Conservation (phyloP, 495 filamentous ascomycete genomes). For the Penicillium taxi region DNA sequence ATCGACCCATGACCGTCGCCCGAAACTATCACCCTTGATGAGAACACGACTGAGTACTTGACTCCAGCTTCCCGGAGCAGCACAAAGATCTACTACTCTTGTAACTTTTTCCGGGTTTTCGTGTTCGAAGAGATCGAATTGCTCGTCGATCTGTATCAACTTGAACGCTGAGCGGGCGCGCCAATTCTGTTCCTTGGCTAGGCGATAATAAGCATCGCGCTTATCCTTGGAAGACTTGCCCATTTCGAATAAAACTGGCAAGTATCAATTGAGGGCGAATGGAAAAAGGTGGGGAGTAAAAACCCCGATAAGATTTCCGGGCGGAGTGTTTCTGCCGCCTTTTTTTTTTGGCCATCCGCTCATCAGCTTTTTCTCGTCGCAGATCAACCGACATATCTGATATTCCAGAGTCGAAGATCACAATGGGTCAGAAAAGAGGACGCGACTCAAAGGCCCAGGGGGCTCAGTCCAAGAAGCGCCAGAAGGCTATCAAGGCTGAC, state of each 20-base stretch:
- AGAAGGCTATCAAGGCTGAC: constrained; percentile 34
- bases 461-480: constrained; percentile 40
- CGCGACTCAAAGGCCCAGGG: constrained; percentile 32
- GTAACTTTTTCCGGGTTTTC: constrained; percentile 56
- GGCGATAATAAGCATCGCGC: constrained; percentile 92
- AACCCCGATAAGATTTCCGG: constrained; percentile 32
- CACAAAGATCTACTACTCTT: constrained; percentile 93
- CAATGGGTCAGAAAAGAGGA: constrained; percentile 43
- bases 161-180: constrained; percentile 95
- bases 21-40: constrained; percentile 87
- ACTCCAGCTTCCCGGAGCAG: constrained; percentile 92
- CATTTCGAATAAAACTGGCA: constrained; percentile 44
- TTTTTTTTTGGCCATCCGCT: constrained; percentile 23
- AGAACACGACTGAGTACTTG: constrained; percentile 89
- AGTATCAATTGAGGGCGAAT: not conserved
- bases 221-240: constrained; percentile 99
- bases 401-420: constrained; percentile 2
- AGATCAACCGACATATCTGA: constrained; percentile 1
- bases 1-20: constrained; percentile 74
- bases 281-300: constrained; percentile 24
- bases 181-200: constrained; percentile 98
- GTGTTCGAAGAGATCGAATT: constrained; percentile 83
- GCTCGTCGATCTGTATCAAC: constrained; percentile 89
- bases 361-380: constrained; percentile 5
- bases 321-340: constrained; percentile 36